Evolutionary conservation across 202 grass and related monocot species (phyloP).

Genomic region (Panicum hallii): DNA sequence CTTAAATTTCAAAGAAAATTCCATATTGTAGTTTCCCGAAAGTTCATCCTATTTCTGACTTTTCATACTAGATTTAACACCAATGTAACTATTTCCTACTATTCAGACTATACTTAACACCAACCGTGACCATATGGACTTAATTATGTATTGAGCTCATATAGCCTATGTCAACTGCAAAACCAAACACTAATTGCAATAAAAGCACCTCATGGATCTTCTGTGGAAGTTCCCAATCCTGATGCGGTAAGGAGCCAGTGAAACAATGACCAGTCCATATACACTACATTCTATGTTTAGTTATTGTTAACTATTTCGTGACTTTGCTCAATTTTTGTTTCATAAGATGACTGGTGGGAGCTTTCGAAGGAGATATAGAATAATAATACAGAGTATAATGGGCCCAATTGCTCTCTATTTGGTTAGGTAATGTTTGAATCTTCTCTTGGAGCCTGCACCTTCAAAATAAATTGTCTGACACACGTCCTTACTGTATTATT

Average conservation of each 20-base stretch:
- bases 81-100: too few species aligned
- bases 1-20: too few species aligned
- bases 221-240: slow-evolving; percentile 88
- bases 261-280: slow-evolving; percentile 34
- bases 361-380: slow-evolving; percentile 80
- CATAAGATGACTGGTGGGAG: slow-evolving; percentile 67
- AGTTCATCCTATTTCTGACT: too few species aligned
- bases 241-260: slow-evolving; percentile 66
- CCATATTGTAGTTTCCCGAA: too few species aligned
- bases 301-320: slow-evolving; percentile 38
- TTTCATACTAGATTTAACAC: too few species aligned
- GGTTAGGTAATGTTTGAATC: slow-evolving; percentile 68
- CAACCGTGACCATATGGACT: too few species aligned
- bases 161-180: too few species aligned
- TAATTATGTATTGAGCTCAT: too few species aligned
- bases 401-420: slow-evolving; percentile 93
- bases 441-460: slow-evolving; percentile 27
- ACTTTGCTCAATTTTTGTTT: slow-evolving; percentile 31
- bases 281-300: background rate
- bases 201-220: too few species aligned
- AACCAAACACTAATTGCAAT: too few species aligned
- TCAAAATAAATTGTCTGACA: slow-evolving; percentile 20
- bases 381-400: slow-evolving; percentile 87
- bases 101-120: too few species aligned
- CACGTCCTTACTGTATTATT: slow-evolving; percentile 34